Percentiles rank a stretch among this genome's conserved stretches.
These are phyloP conservation scores for Talaromyces pinophilus DNA, from an alignment of 2,329 filamentous ascomycete genomes.

Conservation along the genomic window DNA sequence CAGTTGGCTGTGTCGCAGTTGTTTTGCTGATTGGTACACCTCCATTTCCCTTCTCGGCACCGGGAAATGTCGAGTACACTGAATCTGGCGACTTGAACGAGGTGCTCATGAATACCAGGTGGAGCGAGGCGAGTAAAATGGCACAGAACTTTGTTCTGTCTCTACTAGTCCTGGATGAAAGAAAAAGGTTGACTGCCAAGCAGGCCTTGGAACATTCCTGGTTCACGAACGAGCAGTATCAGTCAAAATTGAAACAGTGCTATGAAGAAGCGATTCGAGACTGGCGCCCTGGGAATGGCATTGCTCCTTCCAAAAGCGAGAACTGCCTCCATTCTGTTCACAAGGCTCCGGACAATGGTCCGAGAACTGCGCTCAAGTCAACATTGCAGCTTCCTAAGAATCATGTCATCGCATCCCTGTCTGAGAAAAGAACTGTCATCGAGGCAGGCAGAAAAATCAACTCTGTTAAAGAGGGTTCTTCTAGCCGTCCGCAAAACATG, in stretches of 20 bases:
- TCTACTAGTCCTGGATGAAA: constrained; percentile 54
- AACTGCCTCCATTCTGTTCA: not conserved
- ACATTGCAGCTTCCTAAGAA: not conserved
- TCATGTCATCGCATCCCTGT: not conserved
- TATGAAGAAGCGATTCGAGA: constrained; percentile 52
- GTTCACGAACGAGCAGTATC: constrained; percentile 57
- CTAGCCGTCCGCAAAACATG: not conserved
- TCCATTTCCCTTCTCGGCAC: constrained; percentile 46
- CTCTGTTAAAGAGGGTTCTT: not conserved
- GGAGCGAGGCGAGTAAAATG: constrained; percentile 45
- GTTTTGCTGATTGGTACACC: constrained; percentile 54
- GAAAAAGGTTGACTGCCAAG: constrained; percentile 53
- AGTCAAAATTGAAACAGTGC: constrained; percentile 45
- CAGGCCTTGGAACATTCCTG: constrained; percentile 57
- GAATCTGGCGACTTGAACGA: constrained; percentile 48
- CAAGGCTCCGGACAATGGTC: not conserved
- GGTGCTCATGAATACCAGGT: constrained; percentile 47
- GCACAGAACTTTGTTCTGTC: constrained; percentile 57
- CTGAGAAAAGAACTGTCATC: not conserved
- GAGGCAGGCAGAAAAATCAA: not conserved
- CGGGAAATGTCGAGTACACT: constrained; percentile 19
- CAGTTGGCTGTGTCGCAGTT: constrained; percentile 58
- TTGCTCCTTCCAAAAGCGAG: not conserved
- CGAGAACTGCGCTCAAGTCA: not conserved
- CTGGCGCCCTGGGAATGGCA: constrained; percentile 50